These are phyloP conservation scores for Chloropicon primus DNA, from an alignment of 139 green algal genomes.

Conservation along the genomic window DNA sequence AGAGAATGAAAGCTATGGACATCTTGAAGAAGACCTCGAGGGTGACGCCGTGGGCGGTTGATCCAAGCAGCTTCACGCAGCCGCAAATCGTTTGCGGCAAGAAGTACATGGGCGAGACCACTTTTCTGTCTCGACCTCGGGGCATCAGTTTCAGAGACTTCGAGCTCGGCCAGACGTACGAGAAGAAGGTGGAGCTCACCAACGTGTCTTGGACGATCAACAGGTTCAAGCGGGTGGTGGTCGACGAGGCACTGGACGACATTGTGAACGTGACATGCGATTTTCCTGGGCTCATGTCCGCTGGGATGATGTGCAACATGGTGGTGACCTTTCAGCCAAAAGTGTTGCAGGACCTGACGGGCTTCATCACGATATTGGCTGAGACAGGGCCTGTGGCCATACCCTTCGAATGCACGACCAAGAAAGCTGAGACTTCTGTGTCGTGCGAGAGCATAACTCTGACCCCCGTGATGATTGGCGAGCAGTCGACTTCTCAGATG, in stretches of 20 bases:
- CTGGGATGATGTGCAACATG: constrained; percentile 33
- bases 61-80: neutral
- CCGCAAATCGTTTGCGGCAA: constrained; percentile 7
- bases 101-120: constrained; percentile 4
- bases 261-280: constrained; percentile 26
- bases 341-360: constrained; percentile 35
- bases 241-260: neutral
- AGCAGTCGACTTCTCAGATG: neutral
- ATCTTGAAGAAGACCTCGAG: neutral
- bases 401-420: constrained; percentile 30
- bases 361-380: constrained; percentile 25
- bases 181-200: constrained; percentile 29
- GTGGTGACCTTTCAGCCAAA: constrained; percentile 41
- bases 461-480: constrained; percentile 2
- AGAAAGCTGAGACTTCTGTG: constrained; percentile 19
- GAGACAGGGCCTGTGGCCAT: constrained; percentile 38
- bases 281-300: constrained; percentile 36
- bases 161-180: constrained; percentile 29
- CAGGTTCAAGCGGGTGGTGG: constrained; percentile 26
- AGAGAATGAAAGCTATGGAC: neutral
- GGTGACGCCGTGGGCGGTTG: neutral
- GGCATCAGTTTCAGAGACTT: constrained; percentile 36
- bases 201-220: constrained; percentile 43
- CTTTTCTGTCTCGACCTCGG: constrained; percentile 7
- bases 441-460: neutral